phyloP scores from a whole-genome alignment of 2,329 filamentous ascomycete genomes.

The Geosmithia putterillii region DNA sequence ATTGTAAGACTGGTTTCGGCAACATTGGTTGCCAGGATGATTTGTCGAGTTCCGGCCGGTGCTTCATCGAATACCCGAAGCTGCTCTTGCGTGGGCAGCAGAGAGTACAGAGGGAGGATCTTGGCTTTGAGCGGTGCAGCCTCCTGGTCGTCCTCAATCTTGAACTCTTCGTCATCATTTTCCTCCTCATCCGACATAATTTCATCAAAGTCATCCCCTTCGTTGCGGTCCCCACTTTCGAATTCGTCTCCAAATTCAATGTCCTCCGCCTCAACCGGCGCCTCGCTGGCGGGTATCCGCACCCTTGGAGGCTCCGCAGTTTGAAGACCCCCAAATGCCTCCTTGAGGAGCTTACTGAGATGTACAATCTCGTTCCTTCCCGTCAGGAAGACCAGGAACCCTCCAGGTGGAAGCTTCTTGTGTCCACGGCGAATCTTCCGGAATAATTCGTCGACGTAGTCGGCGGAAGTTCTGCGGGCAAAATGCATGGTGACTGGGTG shows the following conservation, averaged over 20 bases:
- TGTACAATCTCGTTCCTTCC: constrained; percentile 84
- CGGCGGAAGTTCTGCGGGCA: constrained; percentile 64
- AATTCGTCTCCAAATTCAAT: constrained; percentile 76
- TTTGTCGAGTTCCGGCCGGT: constrained; percentile 70
- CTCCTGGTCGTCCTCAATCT: constrained; percentile 50
- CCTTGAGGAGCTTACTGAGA: constrained; percentile 67
- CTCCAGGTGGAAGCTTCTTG: constrained; percentile 77
- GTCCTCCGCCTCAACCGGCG: constrained; percentile 74
- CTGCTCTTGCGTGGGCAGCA: constrained; percentile 83
- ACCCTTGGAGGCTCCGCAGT: constrained; percentile 52
- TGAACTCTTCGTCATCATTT: constrained; percentile 51
- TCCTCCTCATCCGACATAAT: constrained; percentile 45
- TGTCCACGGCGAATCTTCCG: constrained; percentile 80
- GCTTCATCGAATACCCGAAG: constrained; percentile 78
- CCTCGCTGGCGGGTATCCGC: constrained; percentile 63
- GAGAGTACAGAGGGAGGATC: constrained; percentile 85
- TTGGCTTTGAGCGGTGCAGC: constrained; percentile 63
- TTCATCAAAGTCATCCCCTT: constrained; percentile 47
- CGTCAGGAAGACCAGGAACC: constrained; percentile 88
- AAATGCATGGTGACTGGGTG: constrained; percentile 88
- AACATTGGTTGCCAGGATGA: constrained; percentile 90
- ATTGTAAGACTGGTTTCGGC: constrained; percentile 97
- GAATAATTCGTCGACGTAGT: constrained; percentile 87
- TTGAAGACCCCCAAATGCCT: constrained; percentile 47
- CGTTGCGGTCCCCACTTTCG: constrained; percentile 53